Conservation (phyloP, 768 basidiomycete genomes). For the Mycena metata region DNA sequence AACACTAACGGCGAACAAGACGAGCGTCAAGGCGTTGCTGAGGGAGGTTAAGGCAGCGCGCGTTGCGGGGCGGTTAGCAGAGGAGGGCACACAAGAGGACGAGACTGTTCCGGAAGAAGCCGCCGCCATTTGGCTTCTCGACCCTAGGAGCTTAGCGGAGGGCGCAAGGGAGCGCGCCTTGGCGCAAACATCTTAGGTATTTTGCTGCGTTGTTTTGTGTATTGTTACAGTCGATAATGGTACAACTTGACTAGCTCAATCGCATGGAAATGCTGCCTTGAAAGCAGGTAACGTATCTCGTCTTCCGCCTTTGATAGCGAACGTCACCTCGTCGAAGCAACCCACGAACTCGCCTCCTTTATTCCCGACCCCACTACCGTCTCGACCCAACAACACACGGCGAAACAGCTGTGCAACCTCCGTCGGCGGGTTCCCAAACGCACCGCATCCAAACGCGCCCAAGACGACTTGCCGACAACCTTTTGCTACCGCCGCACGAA, state of each 20-base stretch:
- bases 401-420: constrained; percentile 40
- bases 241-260: not conserved
- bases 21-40: constrained; percentile 82
- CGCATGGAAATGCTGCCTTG: not conserved
- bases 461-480: constrained; percentile 36
- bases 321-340: constrained; percentile 38
- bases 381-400: constrained; percentile 36
- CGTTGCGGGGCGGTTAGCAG: constrained; percentile 49
- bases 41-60: constrained; percentile 68
- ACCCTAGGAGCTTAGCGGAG: constrained; percentile 86
- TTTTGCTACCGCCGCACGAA: constrained; percentile 34
- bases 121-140: constrained; percentile 79
- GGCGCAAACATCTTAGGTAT: not conserved
- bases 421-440: constrained; percentile 37
- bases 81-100: constrained; percentile 39
- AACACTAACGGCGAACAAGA: constrained; percentile 88
- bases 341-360: constrained; percentile 39
- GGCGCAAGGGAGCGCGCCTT: constrained; percentile 52
- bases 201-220: not conserved
- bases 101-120: constrained; percentile 44
- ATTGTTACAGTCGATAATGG: not conserved
- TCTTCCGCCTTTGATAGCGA: constrained; percentile 40
- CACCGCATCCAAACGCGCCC: constrained; percentile 41
- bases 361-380: constrained; percentile 26
- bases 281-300: constrained; percentile 42